Conservation (phyloP, 306 rosid species). For the Erythrophleum fordii region DNA sequence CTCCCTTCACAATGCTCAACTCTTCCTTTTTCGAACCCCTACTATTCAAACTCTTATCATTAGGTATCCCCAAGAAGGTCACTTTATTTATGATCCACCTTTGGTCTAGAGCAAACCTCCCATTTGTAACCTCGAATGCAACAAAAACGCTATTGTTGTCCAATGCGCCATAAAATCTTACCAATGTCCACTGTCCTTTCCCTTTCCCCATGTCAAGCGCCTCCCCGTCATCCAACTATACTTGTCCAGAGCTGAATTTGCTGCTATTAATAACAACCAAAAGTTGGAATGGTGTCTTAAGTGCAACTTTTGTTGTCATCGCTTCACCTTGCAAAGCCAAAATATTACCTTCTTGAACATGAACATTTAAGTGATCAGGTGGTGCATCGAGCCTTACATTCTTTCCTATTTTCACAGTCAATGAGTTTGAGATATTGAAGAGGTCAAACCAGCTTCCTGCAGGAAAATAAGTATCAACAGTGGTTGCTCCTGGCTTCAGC, state of each 20-base stretch:
- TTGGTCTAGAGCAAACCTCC: constrained; percentile 60
- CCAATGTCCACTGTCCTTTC: constrained; percentile 68
- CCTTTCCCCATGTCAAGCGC: constrained; percentile 55
- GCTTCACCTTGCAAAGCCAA: constrained; percentile 80
- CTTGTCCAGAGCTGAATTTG: constrained; percentile 59
- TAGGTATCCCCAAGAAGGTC: constrained; percentile 69
- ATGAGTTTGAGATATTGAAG: constrained; percentile 64
- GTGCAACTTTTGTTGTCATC: constrained; percentile 48
- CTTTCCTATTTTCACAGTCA: constrained; percentile 55
- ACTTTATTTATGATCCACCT: constrained; percentile 66
- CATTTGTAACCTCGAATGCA: constrained; percentile 64
- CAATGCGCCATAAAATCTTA: constrained; percentile 49
- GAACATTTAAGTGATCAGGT: constrained; percentile 74
- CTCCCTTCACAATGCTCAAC: constrained; percentile 42
- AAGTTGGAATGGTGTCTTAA: constrained; percentile 67
- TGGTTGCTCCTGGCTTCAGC: constrained; percentile 52
- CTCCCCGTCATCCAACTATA: constrained; percentile 85
- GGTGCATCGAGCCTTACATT: constrained; percentile 68
- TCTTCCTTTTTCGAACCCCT: constrained; percentile 21
- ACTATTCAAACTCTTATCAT: constrained; percentile 18
- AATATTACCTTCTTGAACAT: constrained; percentile 77
- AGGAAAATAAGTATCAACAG: constrained; percentile 81
- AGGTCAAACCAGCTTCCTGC: constrained; percentile 89
- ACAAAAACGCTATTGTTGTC: constrained; percentile 35
- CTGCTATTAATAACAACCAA: constrained; percentile 54